Evolutionary conservation across 129 eudicot genomes (phyloP), one percentile per base, ranked within the genome.

Genomic region (Lonicera japonica): DNA sequence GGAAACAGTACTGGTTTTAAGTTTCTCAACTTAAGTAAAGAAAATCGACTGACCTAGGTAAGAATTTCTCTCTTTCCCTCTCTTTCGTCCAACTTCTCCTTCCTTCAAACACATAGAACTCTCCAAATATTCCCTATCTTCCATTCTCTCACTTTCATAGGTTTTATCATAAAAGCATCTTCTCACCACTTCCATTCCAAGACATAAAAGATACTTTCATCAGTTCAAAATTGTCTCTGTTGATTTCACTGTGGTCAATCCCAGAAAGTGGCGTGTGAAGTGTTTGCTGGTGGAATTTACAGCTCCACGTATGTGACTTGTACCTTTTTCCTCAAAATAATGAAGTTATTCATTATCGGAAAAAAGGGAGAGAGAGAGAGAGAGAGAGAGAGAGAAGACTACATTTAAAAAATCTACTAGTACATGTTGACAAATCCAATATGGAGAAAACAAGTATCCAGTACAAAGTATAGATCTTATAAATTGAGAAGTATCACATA

Each of bases 401-500:
- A 11, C 19, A 50, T 50, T 14, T 50, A 16, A 43, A 14, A 50
- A 14, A 50, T 50, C 0, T 50, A 17, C 55, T 50, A 50, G n/a
- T 14, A 50, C 21, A 1, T 15, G 18, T 12, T 20, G 16, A 50
- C 5, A 50, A 17, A 16, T 50, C 55, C 19, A 50, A 45, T 45
- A 29, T 17, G 3, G 55, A 17, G 55, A 50, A 50, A 50, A 14
- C 20, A 50, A 50, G 21, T 9, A 14, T 17, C 15, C 55, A 5
- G 4, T 16, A 50, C 1, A 0, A 5, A 43, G 50, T 45, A 46
- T 43, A 15, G 58, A 29, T 41, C 15, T 6, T 38, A 54, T 13
- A 48, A 61, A 55, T 23, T 25, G 25, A 71, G 80, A 57, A 54
- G 41, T 12, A 65, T 21, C 68, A 85, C 96, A 45, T 88, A 94